Evolutionary conservation across 805 yeast species (phyloP), one percentile per base, ranked within the genome.

Genomic region (Candida krabiensis): DNA sequence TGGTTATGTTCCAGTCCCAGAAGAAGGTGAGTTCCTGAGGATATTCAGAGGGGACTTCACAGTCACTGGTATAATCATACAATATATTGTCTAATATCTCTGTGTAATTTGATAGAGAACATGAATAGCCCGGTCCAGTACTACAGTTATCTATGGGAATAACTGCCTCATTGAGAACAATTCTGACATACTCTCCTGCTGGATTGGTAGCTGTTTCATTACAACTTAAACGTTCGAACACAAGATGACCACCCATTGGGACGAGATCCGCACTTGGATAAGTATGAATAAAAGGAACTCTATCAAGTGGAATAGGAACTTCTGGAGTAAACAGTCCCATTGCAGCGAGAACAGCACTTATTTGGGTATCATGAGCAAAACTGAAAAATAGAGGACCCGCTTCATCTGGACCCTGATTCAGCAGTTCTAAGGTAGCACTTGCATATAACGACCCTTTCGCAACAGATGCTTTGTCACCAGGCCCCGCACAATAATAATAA

Each of bases 401-500:
- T 11, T 38, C 35, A 7, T 37, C 82, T 67, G 69, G 42, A 18
- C 42, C 42, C 18, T 38, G 22, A 18, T 33, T 38, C 30, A 38
- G 9, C 18, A 38, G 30, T 9, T 17, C 17, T 26, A 76, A 44
- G 4, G 71, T 67, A n/a, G 61, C 52, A 47, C 73, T 79, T 4
- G 73, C 66, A 62, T 73, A 71, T 8, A 77, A 75, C 1, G 78
- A 69, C 2, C 88, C 89, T 28, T 76, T 68, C 2, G 78, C 70
- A 15, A 68, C 67, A 13, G 79, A 73, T 36, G 72, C 53, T 30
- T 73, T 66, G 49, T 77, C 62, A 24, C 90, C 91, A 31, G 79
- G 77, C 11, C 86, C 84, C 39, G 71, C 64, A 32, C 68, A 57
- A 53, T 82, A 83, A 61, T 74, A 85, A 55, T 71, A 73, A 29